Conservation (phyloP, 2,329 filamentous ascomycete genomes). For the Colletotrichum gigasporum region DNA sequence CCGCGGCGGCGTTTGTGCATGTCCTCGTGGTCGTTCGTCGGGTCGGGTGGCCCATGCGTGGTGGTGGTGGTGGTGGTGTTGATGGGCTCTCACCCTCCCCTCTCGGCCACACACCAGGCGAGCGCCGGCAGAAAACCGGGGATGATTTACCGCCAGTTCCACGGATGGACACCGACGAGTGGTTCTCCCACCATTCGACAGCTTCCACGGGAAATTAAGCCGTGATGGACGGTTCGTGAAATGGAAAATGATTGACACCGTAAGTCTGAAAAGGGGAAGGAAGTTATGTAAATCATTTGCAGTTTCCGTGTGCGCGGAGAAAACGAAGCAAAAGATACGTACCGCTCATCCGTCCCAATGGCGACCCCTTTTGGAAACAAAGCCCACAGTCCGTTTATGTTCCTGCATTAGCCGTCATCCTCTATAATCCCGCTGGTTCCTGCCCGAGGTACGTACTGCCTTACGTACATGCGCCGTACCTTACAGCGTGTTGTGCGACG, state of each 20-base stretch:
- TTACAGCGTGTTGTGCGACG: not conserved
- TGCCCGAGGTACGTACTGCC: not conserved
- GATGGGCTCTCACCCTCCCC: not conserved
- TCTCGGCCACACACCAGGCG: not conserved
- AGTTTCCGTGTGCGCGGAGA: not conserved
- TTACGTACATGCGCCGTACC: no score
- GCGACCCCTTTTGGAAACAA: conserved; percentile 14
- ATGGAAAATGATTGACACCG: conserved; percentile 15
- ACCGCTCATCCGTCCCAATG: not conserved
- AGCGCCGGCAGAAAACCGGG: not conserved
- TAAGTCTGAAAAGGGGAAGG: conserved; percentile 24
- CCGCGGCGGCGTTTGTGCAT: not conserved
- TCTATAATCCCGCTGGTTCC: no score
- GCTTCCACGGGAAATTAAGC: conserved; percentile 23
- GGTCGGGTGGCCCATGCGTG: not conserved
- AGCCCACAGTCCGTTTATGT: conserved; percentile 12
- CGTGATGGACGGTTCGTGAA: conserved; percentile 17
- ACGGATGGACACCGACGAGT: conserved; percentile 14
- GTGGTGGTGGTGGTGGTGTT: not conserved
- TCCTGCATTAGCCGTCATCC: conserved; percentile 30
- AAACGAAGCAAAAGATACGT: not conserved
- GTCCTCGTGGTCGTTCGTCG: not conserved
- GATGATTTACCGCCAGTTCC: not conserved
- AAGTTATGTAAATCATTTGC: conserved; percentile 17
- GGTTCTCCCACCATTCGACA: conserved; percentile 13